Conservation (phyloP, 768 basidiomycete genomes). For the Chalciporus sphaerocephalus region DNA sequence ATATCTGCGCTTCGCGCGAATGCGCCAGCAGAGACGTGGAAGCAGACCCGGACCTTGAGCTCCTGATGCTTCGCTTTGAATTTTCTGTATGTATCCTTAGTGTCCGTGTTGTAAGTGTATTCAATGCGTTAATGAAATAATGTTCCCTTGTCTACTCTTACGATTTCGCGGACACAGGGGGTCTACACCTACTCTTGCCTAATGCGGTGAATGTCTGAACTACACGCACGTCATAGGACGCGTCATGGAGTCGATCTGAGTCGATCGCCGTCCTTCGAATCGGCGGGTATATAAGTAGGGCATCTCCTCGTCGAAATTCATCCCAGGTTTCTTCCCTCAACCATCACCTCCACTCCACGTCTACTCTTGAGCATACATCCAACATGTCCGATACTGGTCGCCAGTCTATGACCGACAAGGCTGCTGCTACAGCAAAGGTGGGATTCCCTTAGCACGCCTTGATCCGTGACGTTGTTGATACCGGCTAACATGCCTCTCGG, state of each 20-base stretch:
- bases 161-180: no score
- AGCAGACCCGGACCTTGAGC: constrained; percentile 24
- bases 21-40: constrained; percentile 42
- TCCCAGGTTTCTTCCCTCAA: neutral
- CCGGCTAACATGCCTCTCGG: neutral
- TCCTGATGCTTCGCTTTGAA: constrained; percentile 3
- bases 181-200: neutral
- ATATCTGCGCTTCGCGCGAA: constrained; percentile 51
- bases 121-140: neutral
- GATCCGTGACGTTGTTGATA: neutral
- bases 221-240: constrained; percentile 2
- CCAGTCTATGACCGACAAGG: constrained; percentile 59
- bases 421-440: constrained; percentile 47
- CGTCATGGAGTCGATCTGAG: constrained; percentile 3
- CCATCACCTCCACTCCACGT: neutral
- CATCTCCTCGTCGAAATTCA: neutral
- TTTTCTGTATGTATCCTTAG: neutral
- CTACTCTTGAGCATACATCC: constrained; percentile 2
- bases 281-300: constrained; percentile 6
- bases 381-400: constrained; percentile 56
- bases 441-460: no score
- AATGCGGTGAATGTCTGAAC: neutral
- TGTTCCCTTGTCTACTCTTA: no score
- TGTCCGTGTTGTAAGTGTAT: neutral
- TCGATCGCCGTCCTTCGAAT: neutral